Conservation (phyloP, 345 rosid genomes). For the Aurinia saxatilis region DNA sequence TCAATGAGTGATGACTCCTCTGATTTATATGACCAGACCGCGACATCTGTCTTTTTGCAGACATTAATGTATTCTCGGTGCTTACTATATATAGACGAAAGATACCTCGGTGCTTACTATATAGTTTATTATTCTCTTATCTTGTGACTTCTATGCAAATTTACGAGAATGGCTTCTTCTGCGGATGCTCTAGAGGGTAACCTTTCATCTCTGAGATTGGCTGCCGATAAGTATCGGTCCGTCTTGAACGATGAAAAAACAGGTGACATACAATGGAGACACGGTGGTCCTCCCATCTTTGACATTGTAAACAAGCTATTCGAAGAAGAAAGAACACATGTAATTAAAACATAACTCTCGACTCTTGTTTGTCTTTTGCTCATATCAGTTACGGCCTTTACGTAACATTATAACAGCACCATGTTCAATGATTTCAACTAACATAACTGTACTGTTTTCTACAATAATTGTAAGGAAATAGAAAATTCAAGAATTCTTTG, state of each 20-base stretch:
- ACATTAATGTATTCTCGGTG: background rate
- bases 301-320: slow-evolving; percentile 55
- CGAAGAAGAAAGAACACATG: slow-evolving; percentile 66
- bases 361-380: background rate
- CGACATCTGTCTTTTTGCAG: slow-evolving; percentile 17
- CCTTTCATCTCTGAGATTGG: slow-evolving; percentile 3
- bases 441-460: background rate
- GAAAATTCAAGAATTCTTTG: too few relatives aligned
- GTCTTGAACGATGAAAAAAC: slow-evolving; percentile 42
- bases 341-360: slow-evolving; percentile 4
- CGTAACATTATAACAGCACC: background rate
- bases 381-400: background rate
- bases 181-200: background rate
- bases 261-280: slow-evolving; percentile 51
- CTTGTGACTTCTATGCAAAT: background rate
- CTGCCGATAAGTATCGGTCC: slow-evolving; percentile 57
- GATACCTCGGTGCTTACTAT: background rate
- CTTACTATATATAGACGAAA: too few relatives aligned
- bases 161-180: slow-evolving; percentile 19
- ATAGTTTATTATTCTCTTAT: background rate
- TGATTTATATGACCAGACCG: background rate
- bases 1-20: background rate
- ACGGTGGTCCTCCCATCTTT: slow-evolving; percentile 59
- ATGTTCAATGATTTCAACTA: background rate
- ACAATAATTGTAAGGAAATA: too few relatives aligned